Conservation (phyloP, 495 filamentous ascomycete species). For the Neurospora sp. region DNA sequence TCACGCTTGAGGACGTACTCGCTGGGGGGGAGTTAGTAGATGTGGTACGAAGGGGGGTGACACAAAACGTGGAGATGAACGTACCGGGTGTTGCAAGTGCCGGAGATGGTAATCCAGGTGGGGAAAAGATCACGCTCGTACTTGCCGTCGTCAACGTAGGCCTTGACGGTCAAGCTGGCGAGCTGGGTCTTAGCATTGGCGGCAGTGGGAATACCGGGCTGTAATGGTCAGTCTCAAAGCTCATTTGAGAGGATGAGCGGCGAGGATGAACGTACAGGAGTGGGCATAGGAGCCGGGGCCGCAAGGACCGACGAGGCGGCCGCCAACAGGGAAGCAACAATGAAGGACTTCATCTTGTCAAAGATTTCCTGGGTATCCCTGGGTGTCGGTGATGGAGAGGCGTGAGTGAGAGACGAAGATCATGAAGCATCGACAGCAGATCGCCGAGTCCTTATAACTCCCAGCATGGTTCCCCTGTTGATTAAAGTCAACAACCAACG, state of each 20-base stretch:
- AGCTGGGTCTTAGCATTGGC: constrained; percentile 45
- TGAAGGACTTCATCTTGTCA: constrained; percentile 17
- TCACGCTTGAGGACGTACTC: constrained; percentile 63
- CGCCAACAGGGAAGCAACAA: constrained; percentile 12
- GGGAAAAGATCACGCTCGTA: constrained; percentile 59
- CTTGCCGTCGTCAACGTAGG: constrained; percentile 39
- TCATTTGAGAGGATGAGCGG: neutral
- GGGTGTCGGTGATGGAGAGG: neutral
- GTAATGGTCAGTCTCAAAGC: neutral
- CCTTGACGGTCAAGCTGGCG: constrained; percentile 41
- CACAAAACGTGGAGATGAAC: neutral
- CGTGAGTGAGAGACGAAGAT: neutral
- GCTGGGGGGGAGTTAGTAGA: constrained; percentile 20
- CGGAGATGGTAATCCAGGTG: constrained; percentile 54
- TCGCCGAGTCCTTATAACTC: neutral
- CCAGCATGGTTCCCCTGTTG: neutral
- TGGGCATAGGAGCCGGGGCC: constrained; percentile 21
- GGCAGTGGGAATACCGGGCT: constrained; percentile 51
- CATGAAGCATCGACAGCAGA: neutral
- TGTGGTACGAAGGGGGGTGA: neutral
- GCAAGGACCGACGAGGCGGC: constrained; percentile 12
- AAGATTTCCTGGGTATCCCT: neutral
- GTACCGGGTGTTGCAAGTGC: constrained; percentile 46
- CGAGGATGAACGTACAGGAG: constrained; percentile 16
- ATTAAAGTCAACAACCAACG: neutral